phyloP scores from a whole-genome alignment of 1,284 basidiomycete species.

The Coriolopsis trogii region DNA sequence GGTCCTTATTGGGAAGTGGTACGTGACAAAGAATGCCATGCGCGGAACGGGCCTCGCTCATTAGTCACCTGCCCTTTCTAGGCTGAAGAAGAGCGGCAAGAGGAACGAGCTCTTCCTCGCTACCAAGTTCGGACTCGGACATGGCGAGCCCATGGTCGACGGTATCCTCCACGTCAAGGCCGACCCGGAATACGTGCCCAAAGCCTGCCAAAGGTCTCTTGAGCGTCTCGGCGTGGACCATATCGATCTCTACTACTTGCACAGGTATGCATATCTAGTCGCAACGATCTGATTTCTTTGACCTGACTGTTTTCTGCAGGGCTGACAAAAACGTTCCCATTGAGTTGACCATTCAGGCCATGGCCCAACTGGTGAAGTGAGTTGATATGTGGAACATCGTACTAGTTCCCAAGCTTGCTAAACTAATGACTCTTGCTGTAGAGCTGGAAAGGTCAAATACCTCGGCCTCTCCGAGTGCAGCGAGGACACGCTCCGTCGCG shows the following conservation, averaged over 20 bases:
- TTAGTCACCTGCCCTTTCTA: slow-evolving; percentile 5
- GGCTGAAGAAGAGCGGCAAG: slow-evolving; percentile 43
- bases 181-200: slow-evolving; percentile 38
- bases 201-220: slow-evolving; percentile 40
- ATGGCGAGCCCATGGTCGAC: slow-evolving; percentile 6
- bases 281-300: neutral
- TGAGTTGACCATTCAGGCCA: slow-evolving; percentile 33
- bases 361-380: slow-evolving; percentile 37
- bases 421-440: slow-evolving; percentile 23
- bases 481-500: slow-evolving; percentile 60
- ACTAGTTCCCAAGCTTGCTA: slow-evolving; percentile 7
- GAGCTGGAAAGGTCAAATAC: slow-evolving; percentile 48
- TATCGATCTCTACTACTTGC: slow-evolving; percentile 51
- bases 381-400: slow-evolving; percentile 4
- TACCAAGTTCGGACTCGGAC: slow-evolving; percentile 51
- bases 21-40: neutral
- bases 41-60: neutral
- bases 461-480: slow-evolving; percentile 67
- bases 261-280: slow-evolving; percentile 34
- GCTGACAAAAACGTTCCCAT: slow-evolving; percentile 31
- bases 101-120: slow-evolving; percentile 47
- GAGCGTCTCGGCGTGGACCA: slow-evolving; percentile 45
- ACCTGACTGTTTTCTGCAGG: slow-evolving; percentile 9
- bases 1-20: slow-evolving; percentile 37
- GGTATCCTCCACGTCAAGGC: slow-evolving; percentile 30